Conservation (phyloP, 768 basidiomycete species). For the Daedaleopsis sinensis region DNA sequence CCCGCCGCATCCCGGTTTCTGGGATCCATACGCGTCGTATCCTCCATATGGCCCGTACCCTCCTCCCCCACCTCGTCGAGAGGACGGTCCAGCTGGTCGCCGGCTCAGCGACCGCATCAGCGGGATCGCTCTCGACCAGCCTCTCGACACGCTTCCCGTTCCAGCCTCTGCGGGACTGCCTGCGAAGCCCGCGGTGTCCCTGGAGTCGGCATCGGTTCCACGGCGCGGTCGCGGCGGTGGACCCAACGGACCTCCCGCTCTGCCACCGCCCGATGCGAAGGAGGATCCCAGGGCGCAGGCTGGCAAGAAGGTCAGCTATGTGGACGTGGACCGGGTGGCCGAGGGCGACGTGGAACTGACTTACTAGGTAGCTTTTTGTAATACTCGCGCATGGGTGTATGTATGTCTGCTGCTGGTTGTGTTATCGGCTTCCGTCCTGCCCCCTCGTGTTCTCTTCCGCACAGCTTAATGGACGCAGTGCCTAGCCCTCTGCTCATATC, state of each 20-base stretch:
- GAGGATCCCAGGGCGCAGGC: slow-evolving; percentile 92
- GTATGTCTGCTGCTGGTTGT: slow-evolving; percentile 8
- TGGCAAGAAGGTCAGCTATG: slow-evolving; percentile 89
- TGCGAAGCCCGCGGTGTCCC: slow-evolving; percentile 64
- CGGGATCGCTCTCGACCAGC: slow-evolving; percentile 60
- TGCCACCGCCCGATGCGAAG: slow-evolving; percentile 86
- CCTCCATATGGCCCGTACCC: slow-evolving; percentile 41
- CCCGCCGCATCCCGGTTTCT: slow-evolving; percentile 45
- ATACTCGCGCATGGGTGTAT: slow-evolving; percentile 10
- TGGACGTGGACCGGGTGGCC: slow-evolving; percentile 93
- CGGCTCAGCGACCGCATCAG: slow-evolving; percentile 82
- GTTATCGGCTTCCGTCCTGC: background rate
- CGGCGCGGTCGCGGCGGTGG: slow-evolving; percentile 43
- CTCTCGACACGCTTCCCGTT: slow-evolving; percentile 39
- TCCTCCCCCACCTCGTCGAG: slow-evolving; percentile 51
- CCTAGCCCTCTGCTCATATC: background rate
- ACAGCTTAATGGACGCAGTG: background rate
- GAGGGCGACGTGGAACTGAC: slow-evolving; percentile 56
- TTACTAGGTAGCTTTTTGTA: slow-evolving; percentile 33
- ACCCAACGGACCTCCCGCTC: slow-evolving; percentile 61
- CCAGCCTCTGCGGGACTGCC: slow-evolving; percentile 77
- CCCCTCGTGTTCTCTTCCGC: background rate
- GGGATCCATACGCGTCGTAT: slow-evolving; percentile 52
- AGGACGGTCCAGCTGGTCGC: slow-evolving; percentile 60
- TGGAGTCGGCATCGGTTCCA: slow-evolving; percentile 48